These are phyloP conservation scores for Phialophora chinensis DNA, from an alignment of 2,329 filamentous ascomycete species.

Conservation along the genomic window DNA sequence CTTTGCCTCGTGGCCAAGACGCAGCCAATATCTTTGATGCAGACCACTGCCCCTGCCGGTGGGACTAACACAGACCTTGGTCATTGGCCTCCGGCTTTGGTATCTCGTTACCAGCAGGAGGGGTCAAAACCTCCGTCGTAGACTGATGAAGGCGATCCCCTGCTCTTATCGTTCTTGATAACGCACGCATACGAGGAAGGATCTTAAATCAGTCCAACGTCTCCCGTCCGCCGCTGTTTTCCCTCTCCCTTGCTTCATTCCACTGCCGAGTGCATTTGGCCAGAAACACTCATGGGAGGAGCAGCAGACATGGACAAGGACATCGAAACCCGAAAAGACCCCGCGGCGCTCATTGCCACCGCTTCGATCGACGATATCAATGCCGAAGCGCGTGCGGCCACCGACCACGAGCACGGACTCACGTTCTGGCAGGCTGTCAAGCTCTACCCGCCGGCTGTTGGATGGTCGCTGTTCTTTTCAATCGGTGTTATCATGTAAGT, in stretches of 20 bases:
- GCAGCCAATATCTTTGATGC: background rate
- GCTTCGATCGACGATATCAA: conserved; percentile 38
- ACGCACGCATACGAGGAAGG: background rate
- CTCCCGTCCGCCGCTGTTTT: background rate
- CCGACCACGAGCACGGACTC: conserved; percentile 46
- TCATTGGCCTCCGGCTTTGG: conserved; percentile 7
- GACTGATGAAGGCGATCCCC: conserved; percentile 14
- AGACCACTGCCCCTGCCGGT: no score
- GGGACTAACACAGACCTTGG: conserved; percentile 6
- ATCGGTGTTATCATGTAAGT: conserved; percentile 44
- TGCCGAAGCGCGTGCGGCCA: conserved; percentile 44
- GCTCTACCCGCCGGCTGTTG: conserved; percentile 54
- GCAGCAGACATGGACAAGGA: conserved; percentile 40
- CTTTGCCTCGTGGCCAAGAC: conserved; percentile 14
- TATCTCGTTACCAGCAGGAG: conserved; percentile 24
- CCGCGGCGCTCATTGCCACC: conserved; percentile 34
- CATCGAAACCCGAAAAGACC: conserved; percentile 34
- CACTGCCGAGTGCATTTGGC: background rate
- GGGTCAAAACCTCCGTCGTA: conserved; percentile 13
- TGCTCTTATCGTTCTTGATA: conserved; percentile 29
- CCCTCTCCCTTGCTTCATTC: background rate
- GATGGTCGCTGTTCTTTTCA: conserved; percentile 45
- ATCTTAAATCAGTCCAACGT: conserved; percentile 10
- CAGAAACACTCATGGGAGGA: conserved; percentile 41
- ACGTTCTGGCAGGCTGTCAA: conserved; percentile 48